Conservation (phyloP, 164 flowering plant species). For the Vitis rupestris region DNA sequence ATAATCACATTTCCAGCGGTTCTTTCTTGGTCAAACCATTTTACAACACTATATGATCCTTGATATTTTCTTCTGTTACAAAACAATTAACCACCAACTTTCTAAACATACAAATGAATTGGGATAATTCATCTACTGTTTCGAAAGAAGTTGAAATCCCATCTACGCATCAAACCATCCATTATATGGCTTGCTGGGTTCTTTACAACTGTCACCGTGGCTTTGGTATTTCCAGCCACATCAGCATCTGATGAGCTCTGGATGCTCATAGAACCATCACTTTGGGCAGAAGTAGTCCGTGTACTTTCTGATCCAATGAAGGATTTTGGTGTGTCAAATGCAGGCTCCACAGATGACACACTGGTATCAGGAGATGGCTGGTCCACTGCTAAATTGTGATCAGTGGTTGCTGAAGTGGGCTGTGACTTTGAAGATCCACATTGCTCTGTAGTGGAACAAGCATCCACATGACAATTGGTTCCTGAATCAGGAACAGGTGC, state of each 20-base stretch:
- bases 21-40: slow-evolving; percentile 6
- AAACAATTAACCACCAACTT: slow-evolving; percentile 11
- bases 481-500: too few species aligned
- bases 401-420: slow-evolving; percentile 10
- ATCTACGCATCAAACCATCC: slow-evolving; percentile 79
- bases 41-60: slow-evolving; percentile 14
- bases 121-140: slow-evolving; percentile 30
- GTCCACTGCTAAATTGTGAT: slow-evolving; percentile 12
- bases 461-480: not conserved
- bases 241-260: slow-evolving; percentile 42
- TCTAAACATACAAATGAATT: not conserved
- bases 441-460: slow-evolving; percentile 5
- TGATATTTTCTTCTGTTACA: slow-evolving; percentile 22
- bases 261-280: slow-evolving; percentile 27
- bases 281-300: slow-evolving; percentile 16
- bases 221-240: slow-evolving; percentile 50
- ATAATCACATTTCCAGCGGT: too few species aligned
- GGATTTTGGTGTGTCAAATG: slow-evolving; percentile 13
- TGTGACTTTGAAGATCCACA: slow-evolving; percentile 12
- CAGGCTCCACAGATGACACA: slow-evolving; percentile 3
- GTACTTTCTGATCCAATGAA: slow-evolving; percentile 16
- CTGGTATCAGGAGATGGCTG: slow-evolving; percentile 19
- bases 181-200: slow-evolving; percentile 56
- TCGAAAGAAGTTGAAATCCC: slow-evolving; percentile 80
- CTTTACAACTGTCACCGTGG: slow-evolving; percentile 59